Evolutionary conservation across 768 basidiomycete genomes (phyloP).

Genomic region (Suillus alpinus): DNA sequence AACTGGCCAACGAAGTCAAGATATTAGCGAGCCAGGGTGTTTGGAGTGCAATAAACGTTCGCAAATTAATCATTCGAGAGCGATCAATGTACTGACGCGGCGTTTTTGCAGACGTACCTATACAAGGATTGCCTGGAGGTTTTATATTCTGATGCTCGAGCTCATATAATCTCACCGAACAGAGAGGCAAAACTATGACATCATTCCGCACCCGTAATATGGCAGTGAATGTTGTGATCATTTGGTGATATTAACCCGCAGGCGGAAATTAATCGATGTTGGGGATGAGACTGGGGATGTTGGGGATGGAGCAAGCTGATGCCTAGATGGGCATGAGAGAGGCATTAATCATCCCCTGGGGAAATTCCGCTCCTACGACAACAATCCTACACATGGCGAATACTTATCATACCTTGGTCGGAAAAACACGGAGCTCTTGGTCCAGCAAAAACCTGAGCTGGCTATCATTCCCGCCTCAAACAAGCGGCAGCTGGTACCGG

Average conservation of each 20-base stretch:
- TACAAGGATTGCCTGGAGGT: slow-evolving; percentile 53
- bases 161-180: slow-evolving; percentile 8
- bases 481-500: no score
- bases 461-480: no score
- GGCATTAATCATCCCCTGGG: no score
- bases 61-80: background rate
- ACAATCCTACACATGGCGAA: no score
- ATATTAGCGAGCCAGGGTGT: slow-evolving; percentile 55
- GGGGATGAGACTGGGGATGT: background rate
- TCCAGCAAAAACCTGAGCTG: no score
- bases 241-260: background rate
- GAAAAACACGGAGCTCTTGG: no score
- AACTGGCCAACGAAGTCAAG: slow-evolving; percentile 54
- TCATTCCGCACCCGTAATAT: no score
- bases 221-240: background rate
- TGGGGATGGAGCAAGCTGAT: no score
- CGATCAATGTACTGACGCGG: slow-evolving; percentile 2
- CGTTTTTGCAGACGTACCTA: slow-evolving; percentile 44
- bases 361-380: no score
- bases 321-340: no score
- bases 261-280: no score
- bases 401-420: no score
- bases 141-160: slow-evolving; percentile 25
- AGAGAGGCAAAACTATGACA: slow-evolving; percentile 7
- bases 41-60: slow-evolving; percentile 75